phyloP scores from a whole-genome alignment of 129 eudicot species.

The Helichrysum umbraculigerum region DNA sequence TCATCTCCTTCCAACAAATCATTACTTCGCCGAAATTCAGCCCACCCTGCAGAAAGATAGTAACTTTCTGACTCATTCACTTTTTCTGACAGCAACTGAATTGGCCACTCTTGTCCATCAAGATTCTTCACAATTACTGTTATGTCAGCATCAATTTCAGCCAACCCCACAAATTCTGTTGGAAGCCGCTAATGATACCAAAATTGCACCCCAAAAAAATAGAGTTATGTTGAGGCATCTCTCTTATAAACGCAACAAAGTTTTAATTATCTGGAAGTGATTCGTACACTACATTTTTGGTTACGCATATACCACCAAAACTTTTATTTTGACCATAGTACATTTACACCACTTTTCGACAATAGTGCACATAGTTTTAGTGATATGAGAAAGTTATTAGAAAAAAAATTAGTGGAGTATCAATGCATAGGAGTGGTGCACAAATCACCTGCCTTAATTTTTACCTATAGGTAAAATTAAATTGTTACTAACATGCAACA shows the following conservation, averaged over 20 bases:
- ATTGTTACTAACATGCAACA: too few species aligned
- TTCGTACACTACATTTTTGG: neutral
- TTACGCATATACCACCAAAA: neutral
- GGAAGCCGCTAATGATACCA: constrained; percentile 22
- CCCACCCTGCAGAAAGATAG: neutral
- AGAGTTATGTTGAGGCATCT: neutral
- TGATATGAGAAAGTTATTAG: neutral
- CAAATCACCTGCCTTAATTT: too few species aligned
- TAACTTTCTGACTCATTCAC: neutral
- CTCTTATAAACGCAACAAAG: neutral
- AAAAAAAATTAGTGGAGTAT: neutral
- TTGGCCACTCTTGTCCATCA: constrained; percentile 23
- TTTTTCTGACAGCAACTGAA: neutral
- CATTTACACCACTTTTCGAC: neutral
- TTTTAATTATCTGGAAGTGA: neutral
- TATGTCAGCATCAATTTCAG: constrained; percentile 11
- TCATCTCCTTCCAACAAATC: constrained; percentile 25
- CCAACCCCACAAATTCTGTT: constrained; percentile 11
- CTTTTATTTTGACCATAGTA: too few species aligned
- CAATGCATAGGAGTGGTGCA: too few species aligned
- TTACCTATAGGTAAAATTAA: too few species aligned
- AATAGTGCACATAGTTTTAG: neutral
- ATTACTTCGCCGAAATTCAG: constrained; percentile 12
- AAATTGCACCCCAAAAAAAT: neutral
- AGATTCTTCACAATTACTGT: constrained; percentile 10